Evolutionary conservation across 2,329 filamentous ascomycete genomes (phyloP), one percentile per base, ranked within the genome.

Genomic region (Onygenales sp.): DNA sequence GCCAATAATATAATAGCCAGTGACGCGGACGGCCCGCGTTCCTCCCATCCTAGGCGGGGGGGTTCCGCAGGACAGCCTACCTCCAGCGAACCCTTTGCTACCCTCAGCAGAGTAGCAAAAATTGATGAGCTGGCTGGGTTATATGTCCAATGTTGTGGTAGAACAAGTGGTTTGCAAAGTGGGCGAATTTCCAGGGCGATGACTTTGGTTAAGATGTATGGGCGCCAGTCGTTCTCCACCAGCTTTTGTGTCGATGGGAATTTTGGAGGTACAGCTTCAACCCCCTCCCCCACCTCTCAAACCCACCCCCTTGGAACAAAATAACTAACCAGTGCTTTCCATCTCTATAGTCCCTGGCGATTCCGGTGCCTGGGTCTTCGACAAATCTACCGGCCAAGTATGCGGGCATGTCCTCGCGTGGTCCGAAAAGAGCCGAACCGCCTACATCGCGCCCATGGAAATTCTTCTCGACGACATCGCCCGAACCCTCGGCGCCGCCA

Each of bases 391-490:
- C n/a, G 89, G 89, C 1, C 81, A 84, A 39, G 82, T 96, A 2
- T 93, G 89, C 61, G 92, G 92, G 0, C 92, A 96, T 63, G 88
- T 97, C 0, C 77, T 97, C 10, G 92, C 92, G 0, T 95, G 87
- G 84, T 92, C 86, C 60, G 81, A 84, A 58, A 82, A 84, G 57
- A 92, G 87, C 64, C 82, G 82, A 43, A 84, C 89, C 5, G 90
- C 90, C 0, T 97, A 95, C 67, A 93, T 97, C 57, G 93, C 89
- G 57, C 92, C 92, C 0, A 97, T 97, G 92, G 88, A 96, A 54
- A 79, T 96, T 2, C 73, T 95, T 10, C 77, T 97, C 9, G 81
- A 86, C 32, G 92, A 97, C 64, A 95, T 97, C 54, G 85, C 84
- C 32, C 81, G 86, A 57, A 90, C 86, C 0, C 74, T 96, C 0